Evolutionary conservation across 257 asterid species (phyloP), one percentile per base, ranked within the genome.

Genomic region (Ligustrum vulgare): DNA sequence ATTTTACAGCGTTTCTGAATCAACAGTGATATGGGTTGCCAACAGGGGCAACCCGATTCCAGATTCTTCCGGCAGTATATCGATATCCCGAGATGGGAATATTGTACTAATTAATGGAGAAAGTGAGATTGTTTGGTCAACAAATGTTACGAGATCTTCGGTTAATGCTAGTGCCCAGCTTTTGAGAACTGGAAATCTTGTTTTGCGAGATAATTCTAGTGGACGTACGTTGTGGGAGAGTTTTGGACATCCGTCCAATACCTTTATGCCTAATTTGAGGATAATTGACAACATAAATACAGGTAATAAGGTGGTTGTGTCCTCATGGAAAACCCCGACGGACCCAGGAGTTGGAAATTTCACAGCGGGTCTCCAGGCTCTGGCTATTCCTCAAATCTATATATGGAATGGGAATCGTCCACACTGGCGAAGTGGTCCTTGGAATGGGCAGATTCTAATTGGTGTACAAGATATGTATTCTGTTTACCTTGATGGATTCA

Each of bases 371-470:
- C 72, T 82, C 32, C 76, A 74, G 4, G 79, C 78, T 2, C 5
- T 8, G 23, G 5, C 23, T 39, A 62, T 69, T 60, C 80, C 82
- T 0, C 89, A 87, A 3, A 35, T 79, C 0, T 47, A 31, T 54
- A 74, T 34, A 8, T 70, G 82, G 83, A 35, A 77, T 0, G 70
- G 78, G 8, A 82, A 78, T 6, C 77, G 66, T 1, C 74, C 75
- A 4, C 74, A 75, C 62, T 84, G 86, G 86, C 67, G 85, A 70
- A 85, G 84, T 34, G 91, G 91, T 1, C 85, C 84, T 1, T 87
- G 87, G 84, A 77, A 87, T 67, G 87, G 87, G 1, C 79, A 54
- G 58, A 74, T 76, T 7, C 62, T 80, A 3, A 63, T 81, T 0
- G 91, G 89, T 25, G 78, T 82, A 0, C 81, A 70, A 18, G 58